Evolutionary conservation across 2,329 filamentous ascomycete species (phyloP).

Genomic region (Arthrobotrys sphaeroides): DNA sequence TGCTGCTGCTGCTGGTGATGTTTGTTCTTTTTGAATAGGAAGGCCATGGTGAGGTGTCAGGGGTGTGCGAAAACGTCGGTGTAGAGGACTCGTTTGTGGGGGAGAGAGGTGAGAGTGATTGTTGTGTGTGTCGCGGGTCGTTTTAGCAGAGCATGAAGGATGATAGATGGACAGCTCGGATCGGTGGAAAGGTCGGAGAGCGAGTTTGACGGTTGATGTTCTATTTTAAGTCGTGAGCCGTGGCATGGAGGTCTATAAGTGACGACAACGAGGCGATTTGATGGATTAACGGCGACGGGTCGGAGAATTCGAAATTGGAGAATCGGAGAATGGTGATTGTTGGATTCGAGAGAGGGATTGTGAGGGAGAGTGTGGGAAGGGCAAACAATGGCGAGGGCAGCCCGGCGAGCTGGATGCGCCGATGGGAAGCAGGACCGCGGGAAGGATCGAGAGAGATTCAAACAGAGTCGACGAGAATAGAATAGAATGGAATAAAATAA

Average conservation of each 20-base stretch:
- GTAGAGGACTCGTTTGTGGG: conserved; percentile 16
- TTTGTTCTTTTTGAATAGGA: conserved; percentile 54
- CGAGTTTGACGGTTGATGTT: background rate
- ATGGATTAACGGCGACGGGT: too few species aligned
- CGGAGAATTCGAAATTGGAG: background rate
- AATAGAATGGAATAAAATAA: background rate
- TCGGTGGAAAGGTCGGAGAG: background rate
- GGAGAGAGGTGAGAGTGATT: background rate
- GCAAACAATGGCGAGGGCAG: background rate
- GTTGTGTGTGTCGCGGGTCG: background rate
- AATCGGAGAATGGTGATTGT: background rate
- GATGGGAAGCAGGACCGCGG: background rate
- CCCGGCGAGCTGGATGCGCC: conserved; percentile 42
- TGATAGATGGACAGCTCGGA: background rate
- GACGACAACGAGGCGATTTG: background rate
- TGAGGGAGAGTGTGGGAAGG: background rate
- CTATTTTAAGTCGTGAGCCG: conserved; percentile 26
- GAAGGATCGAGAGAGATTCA: too few species aligned
- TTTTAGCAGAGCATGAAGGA: background rate
- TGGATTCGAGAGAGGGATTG: background rate
- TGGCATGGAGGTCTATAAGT: conserved; percentile 21
- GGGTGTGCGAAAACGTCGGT: conserved; percentile 2
- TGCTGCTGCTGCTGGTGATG: conserved; percentile 46
- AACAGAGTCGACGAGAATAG: conserved; percentile 9
- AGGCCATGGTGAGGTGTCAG: conserved; percentile 31